phyloP scores from a whole-genome alignment of 2,329 filamentous ascomycete genomes.

The Xenosphaeropsis pyriputrescens region DNA sequence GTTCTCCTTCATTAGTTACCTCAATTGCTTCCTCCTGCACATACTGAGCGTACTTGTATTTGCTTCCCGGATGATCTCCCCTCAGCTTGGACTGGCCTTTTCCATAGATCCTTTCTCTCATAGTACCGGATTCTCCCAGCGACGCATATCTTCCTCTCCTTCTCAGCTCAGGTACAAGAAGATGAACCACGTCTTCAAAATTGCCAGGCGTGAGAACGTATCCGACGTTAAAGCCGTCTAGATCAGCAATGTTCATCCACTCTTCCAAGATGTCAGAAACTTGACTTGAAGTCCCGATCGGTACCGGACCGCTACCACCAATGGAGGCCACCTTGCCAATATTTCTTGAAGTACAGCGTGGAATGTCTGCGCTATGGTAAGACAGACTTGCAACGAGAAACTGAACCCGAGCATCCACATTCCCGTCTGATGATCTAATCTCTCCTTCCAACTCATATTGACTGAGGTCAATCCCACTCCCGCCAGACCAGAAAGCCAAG shows the following conservation, averaged over 20 bases:
- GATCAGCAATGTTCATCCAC: slow-evolving; percentile 53
- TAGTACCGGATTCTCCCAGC: slow-evolving; percentile 24
- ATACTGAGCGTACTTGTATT: slow-evolving; percentile 36
- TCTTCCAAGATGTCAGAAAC: slow-evolving; percentile 52
- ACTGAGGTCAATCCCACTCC: slow-evolving; percentile 11
- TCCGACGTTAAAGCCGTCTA: slow-evolving; percentile 62
- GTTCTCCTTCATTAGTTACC: too few species aligned
- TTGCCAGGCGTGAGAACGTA: slow-evolving; percentile 52
- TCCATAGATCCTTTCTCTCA: slow-evolving; percentile 46
- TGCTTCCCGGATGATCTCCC: slow-evolving; percentile 38
- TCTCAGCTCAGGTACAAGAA: slow-evolving; percentile 48
- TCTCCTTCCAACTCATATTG: slow-evolving; percentile 46
- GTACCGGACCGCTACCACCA: slow-evolving; percentile 48
- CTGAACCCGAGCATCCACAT: slow-evolving; percentile 24
- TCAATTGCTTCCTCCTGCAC: neutral
- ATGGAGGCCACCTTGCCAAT: slow-evolving; percentile 53
- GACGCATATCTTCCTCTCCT: slow-evolving; percentile 32
- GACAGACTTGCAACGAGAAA: slow-evolving; percentile 33
- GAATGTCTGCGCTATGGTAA: slow-evolving; percentile 38
- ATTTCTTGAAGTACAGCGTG: slow-evolving; percentile 59
- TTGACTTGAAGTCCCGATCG: slow-evolving; percentile 47
- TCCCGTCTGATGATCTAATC: slow-evolving; percentile 30
- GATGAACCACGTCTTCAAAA: slow-evolving; percentile 52
- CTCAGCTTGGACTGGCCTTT: slow-evolving; percentile 37
- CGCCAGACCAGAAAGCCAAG: slow-evolving; percentile 52